Evolutionary conservation across 768 basidiomycete genomes (phyloP).

Genomic region (Lactarius pseudohatsudake): DNA sequence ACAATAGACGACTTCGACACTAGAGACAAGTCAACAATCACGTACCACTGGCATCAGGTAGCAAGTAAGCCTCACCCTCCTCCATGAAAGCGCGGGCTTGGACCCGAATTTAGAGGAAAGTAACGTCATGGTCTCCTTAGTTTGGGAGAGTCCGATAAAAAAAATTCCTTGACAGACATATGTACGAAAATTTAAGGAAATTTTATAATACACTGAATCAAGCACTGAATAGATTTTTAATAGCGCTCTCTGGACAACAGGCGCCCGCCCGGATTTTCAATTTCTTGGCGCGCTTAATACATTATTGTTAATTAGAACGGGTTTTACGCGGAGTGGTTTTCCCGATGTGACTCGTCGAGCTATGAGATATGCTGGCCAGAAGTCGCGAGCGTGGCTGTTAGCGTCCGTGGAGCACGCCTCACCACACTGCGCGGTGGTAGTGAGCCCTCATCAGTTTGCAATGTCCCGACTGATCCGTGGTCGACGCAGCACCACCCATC

Average conservation of each 20-base stretch:
- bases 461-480: background rate
- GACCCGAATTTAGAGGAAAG: conserved; percentile 87
- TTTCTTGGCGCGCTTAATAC: too few relatives aligned
- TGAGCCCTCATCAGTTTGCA: background rate
- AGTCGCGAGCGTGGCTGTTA: too few relatives aligned
- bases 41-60: conserved; percentile 7
- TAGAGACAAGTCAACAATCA: conserved; percentile 35
- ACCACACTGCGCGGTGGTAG: background rate
- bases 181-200: too few relatives aligned
- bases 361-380: background rate
- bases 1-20: conserved; percentile 88
- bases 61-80: conserved; percentile 59
- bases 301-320: too few relatives aligned
- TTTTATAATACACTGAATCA: too few relatives aligned
- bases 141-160: conserved; percentile 42
- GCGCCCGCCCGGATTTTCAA: too few relatives aligned
- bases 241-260: too few relatives aligned
- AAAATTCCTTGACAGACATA: too few relatives aligned
- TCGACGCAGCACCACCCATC: background rate
- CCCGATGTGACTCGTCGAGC: too few relatives aligned
- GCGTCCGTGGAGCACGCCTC: too few relatives aligned
- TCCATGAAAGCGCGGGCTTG: conserved; percentile 89
- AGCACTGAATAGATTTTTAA: too few relatives aligned
- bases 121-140: conserved; percentile 87
- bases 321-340: too few relatives aligned